phyloP scores from a whole-genome alignment of 768 basidiomycete genomes.

The Filobasidium wieringae region DNA sequence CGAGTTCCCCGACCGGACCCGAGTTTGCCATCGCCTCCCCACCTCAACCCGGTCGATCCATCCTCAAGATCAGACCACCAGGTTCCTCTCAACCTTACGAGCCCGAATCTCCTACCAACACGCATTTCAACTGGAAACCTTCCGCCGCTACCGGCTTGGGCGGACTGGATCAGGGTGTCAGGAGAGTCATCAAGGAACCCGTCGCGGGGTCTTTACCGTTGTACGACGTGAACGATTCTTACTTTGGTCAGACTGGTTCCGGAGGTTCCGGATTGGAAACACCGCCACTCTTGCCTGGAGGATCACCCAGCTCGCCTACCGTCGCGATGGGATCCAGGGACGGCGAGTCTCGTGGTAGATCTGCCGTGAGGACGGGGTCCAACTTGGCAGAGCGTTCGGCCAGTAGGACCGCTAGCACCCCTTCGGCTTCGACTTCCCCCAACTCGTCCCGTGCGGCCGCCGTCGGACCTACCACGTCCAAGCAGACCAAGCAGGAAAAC shows the following conservation, averaged over 20 bases:
- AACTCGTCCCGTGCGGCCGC: conserved; percentile 9
- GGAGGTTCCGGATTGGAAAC: conserved; percentile 1
- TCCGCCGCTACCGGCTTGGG: conserved; percentile 39
- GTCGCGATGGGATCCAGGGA: conserved; percentile 1
- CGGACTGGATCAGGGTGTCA: conserved; percentile 23
- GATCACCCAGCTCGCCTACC: conserved; percentile 5
- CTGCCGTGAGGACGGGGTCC: conserved; percentile 9
- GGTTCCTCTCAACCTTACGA: conserved; percentile 12
- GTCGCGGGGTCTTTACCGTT: conserved; percentile 16
- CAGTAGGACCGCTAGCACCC: neutral
- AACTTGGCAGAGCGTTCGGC: conserved; percentile 8
- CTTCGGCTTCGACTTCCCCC: conserved; percentile 6
- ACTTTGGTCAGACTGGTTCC: neutral
- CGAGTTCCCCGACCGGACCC: conserved; percentile 40
- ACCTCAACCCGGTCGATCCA: conserved; percentile 26
- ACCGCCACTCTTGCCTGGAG: conserved; percentile 1
- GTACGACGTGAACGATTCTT: conserved; percentile 8
- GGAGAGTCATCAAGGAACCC: conserved; percentile 8
- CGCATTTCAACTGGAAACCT: conserved; percentile 38
- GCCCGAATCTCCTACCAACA: conserved; percentile 18
- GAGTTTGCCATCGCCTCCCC: conserved; percentile 17
- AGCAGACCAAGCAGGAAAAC: neutral
- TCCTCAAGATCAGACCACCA: conserved; percentile 36
- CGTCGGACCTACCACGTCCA: conserved; percentile 4
- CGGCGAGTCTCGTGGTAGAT: conserved; percentile 7